Base-by-base conservation (phyloP, 805 yeast genomes). In the Teunomyces funiuensis region DNA sequence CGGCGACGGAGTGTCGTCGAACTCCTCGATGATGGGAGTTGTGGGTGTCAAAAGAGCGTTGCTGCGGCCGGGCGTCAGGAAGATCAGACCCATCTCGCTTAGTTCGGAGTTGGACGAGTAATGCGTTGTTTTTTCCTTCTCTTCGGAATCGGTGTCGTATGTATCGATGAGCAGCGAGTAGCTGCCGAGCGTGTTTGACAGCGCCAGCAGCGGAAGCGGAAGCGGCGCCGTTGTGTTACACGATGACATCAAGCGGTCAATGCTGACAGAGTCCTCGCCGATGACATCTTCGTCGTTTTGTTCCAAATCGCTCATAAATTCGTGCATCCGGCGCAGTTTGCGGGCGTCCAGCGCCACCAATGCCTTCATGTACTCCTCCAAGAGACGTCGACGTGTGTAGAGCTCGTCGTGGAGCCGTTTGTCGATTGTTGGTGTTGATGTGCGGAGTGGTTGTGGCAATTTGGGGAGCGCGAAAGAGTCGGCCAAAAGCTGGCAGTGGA, bases 121-220 rank as follows among this genome's bases (percentile, higher is more conserved):
- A 27, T 42, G 43, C 26, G 28, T 40, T 10, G 17, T 17, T 14
- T 37, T 37, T 22, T 40, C 39, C 17, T 20, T 33, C 20, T 39
- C 37, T 6, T 38, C 46, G 22, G 41, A 49, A 10, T 46, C 53
- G 33, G 49, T 52, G 15, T 60, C 66, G 45, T 65, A 65, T 6
- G 54, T 50, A 19, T 60, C 66, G 29, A 63, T 58, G 10, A 65
- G 42, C 14, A 65, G 60, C 2, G 57, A 37, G 43, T 60, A 57
- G 28, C 65, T 62, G 14, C 46, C 34, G 9, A 62, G 33, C 1
- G 63, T 54, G 30, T 50, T 54, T 26, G 54, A 43, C n/a, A 20
- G 19, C 14, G 34, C 7, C 34, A 31, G 34, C 17, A 41, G 40
- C 10, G 36, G n/a, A 27, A 18, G 49, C 34, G 65, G 60, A 6